Evolutionary conservation across 225 moss, liverwort and hornwort genomes (phyloP), one percentile per base, ranked within the genome.

Genomic region (Sphagnum contortum): DNA sequence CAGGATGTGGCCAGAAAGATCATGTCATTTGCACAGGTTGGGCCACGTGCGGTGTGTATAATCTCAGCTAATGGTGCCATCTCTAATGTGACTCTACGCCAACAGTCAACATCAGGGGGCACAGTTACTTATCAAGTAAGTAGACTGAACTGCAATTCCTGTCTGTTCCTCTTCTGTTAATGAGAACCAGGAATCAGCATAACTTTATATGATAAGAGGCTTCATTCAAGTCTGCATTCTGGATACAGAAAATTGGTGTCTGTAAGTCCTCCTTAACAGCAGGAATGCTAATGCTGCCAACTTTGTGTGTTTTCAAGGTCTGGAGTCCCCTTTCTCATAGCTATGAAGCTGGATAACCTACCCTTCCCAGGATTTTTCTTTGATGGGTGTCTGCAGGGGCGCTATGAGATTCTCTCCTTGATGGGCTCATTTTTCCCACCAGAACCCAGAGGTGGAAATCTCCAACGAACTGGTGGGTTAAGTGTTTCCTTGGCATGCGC

Each of bases 1-100:
- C 72, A 86, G 89, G 89, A 89, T 61, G 83, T 89, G 54, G 89
- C 89, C 61, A 81, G 77, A 52, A 89, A 89, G 72, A 81, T 89
- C 47, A 80, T 79, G 59, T 76, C 69, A 0, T 86, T 86, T 50
- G 83, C 81, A 50, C 81, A 89, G 66, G 79, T 81, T 73, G 86
- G 81, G 51, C 81, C 83, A 45, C 86, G 86, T 45, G 86, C 83
- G 52, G 81, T 89, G 52, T 89, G 86, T 67, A 77, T 89, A 29
- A 69, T 89, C 59, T 89, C 86, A 48, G 89, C 89, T 6, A 86
- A 84, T 68, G 89, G 89, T 11, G 83, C 89, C 12, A 86, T 89
- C 44, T 89, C 89, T 0, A 86, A 81, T 12, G 89, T 83, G 6
- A 86, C 82, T 4, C 65, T 89, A 51, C 83, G 89, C 48, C 89